Evolutionary conservation across 768 basidiomycete species (phyloP), one percentile per base, ranked within the genome.

Genomic region (Chlorophyllum brunneum): DNA sequence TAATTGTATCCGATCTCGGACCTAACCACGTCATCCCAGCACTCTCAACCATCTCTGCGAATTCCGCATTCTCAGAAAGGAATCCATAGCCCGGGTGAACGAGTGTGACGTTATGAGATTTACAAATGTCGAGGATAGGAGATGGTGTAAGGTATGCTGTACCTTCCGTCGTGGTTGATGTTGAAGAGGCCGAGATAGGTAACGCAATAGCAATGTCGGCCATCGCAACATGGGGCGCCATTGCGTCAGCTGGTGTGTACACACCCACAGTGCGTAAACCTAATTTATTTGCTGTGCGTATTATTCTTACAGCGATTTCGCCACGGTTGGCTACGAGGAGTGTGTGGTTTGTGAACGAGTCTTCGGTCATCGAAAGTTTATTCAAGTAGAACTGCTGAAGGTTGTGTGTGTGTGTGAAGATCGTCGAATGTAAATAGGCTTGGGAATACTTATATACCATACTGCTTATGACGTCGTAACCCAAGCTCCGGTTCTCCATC

Each of bases 241-340:
- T 70, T 5, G 81, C 68, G 55, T 88, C 85, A 0, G 80, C 76
- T 8, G 75, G 66, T 2, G 79, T 77, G 63, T 86, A 85, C 37
- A 87, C 67, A 2, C 81, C 71, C n/a, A 86, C 59, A 0, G 82
- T 83, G 3, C 59, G 62, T 22, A 88, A 60, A 1, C 73, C 77
- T 2, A 85, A 71, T 23, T 64, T 63, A 42, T 73, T 72, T 2
- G 82, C 82, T 0, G 83, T 80, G 45, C 72, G 75, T 22, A 86
- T 67, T 57, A 86, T 76, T 7, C 85, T 79, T 11, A 81, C 70
- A 7, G 84, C 85, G 46, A 88, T 87, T 63, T 88, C 86, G 36
- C 85, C 86, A 22, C 85, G 80, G 63, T 88, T 87, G 16, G 83
- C 83, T 54, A 88, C 69, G 54, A 87, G 74, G 0, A 86, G 68